Percentiles rank a stretch among this genome's conserved stretches.
phyloP scores from a whole-genome alignment of 192 early-diverging fungal species.

The Diversispora eburnea region DNA sequence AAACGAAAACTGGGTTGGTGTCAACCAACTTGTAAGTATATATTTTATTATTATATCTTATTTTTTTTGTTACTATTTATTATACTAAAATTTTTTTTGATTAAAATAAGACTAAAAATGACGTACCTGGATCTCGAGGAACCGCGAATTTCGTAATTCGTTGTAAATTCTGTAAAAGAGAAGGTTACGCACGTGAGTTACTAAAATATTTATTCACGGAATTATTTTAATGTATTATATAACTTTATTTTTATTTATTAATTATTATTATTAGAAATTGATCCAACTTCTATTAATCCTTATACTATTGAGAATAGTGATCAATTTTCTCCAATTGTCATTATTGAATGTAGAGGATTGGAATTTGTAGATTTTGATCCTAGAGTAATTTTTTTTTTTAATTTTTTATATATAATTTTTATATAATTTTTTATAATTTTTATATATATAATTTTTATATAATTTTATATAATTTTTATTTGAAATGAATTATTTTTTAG shows the following conservation, averaged over 20 bases:
- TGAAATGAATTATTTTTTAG: no score
- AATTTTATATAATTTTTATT: background rate
- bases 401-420: background rate
- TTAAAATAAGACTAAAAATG: conserved; percentile 46
- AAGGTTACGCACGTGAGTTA: conserved; percentile 56
- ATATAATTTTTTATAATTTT: background rate
- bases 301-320: conserved; percentile 59
- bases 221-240: background rate
- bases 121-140: conserved; percentile 71
- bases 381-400: conserved; percentile 46
- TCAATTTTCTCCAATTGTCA: conserved; percentile 57
- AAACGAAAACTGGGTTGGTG: conserved; percentile 60
- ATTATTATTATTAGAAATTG: conserved; percentile 32
- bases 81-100: conserved; percentile 24
- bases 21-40: conserved; percentile 53
- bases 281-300: conserved; percentile 41
- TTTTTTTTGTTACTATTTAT: conserved; percentile 13
- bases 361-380: conserved; percentile 79
- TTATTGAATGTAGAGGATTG: conserved; percentile 79
- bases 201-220: background rate
- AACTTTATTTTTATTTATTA: background rate
- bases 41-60: background rate
- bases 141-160: conserved; percentile 83
- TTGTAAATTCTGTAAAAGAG: conserved; percentile 88
- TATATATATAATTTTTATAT: no score